Evolutionary conservation across 805 yeast species (phyloP).

Genomic region (Candida silvicultrix): DNA sequence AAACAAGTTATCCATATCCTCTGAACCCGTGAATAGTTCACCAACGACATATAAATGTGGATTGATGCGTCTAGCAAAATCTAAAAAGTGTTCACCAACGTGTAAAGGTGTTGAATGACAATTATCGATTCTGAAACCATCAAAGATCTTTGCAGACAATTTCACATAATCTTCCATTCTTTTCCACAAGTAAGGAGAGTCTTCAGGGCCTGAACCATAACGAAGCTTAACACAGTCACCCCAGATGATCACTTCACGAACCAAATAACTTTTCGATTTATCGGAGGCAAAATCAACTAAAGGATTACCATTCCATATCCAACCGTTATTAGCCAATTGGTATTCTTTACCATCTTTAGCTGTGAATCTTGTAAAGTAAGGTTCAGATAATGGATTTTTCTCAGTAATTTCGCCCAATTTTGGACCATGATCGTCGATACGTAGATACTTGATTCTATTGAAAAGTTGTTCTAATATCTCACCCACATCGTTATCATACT

Average conservation of each 20-base stretch:
- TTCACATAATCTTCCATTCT: constrained; percentile 77
- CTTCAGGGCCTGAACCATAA: constrained; percentile 71
- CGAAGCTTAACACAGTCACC: constrained; percentile 94
- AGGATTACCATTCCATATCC: constrained; percentile 98
- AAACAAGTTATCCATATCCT: constrained; percentile 80
- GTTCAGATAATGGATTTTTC: constrained; percentile 65
- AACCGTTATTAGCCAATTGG: constrained; percentile 90
- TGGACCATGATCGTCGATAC: constrained; percentile 82
- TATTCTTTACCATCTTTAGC: constrained; percentile 47
- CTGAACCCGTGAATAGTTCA: constrained; percentile 90
- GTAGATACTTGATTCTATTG: constrained; percentile 69
- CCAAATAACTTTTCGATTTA: constrained; percentile 70
- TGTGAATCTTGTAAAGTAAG: constrained; percentile 75
- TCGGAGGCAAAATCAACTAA: constrained; percentile 86
- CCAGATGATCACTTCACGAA: constrained; percentile 95
- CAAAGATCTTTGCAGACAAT: constrained; percentile 64
- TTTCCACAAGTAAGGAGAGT: constrained; percentile 86
- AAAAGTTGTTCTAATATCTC: constrained; percentile 63
- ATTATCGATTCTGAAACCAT: constrained; percentile 90
- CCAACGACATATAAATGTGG: constrained; percentile 92
- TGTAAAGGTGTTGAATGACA: constrained; percentile 96
- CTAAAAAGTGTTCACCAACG: constrained; percentile 85
- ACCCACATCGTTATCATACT: constrained; percentile 67
- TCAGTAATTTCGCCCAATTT: constrained; percentile 58
- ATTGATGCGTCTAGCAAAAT: constrained; percentile 77